Evolutionary conservation across 495 filamentous ascomycete species (phyloP).

Genomic region (Lindgomyces ingoldianus): DNA sequence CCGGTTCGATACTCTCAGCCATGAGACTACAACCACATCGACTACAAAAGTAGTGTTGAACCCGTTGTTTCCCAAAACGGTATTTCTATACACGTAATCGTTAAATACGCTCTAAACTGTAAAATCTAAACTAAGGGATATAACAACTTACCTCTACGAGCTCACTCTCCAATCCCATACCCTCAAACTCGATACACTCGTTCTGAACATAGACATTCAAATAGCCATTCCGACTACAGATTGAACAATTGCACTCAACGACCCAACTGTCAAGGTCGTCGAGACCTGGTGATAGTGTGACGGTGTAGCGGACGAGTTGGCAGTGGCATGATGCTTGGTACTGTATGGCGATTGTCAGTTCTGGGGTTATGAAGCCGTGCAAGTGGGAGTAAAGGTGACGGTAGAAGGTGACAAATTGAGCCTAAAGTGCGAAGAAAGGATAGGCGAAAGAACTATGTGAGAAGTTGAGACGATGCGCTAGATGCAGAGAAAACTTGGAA

Average conservation of each 20-base stretch:
- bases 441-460: too few species aligned
- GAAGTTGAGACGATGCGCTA: too few species aligned
- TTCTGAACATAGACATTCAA: conserved; percentile 46
- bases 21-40: conserved; percentile 48
- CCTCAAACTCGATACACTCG: conserved; percentile 38
- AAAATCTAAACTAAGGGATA: not conserved
- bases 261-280: conserved; percentile 38
- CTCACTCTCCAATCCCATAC: conserved; percentile 11
- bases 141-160: conserved; percentile 25
- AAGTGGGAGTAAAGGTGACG: not conserved
- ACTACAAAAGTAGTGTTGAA: conserved; percentile 49
- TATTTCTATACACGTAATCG: conserved; percentile 38
- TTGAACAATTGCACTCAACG: conserved; percentile 47
- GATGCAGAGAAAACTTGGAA: not conserved
- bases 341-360: conserved; percentile 1
- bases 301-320: conserved; percentile 32
- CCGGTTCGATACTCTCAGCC: conserved; percentile 39
- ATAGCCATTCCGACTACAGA: conserved; percentile 51
- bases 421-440: too few species aligned
- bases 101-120: not conserved
- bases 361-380: not conserved
- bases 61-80: conserved; percentile 43
- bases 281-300: conserved; percentile 40
- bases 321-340: conserved; percentile 36
- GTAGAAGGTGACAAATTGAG: too few species aligned